A percentile compares a stretch with the other conserved stretches of the same genome.
phyloP scores from a whole-genome alignment of 192 early-diverging fungal genomes.

The Oehlia diaphana region DNA sequence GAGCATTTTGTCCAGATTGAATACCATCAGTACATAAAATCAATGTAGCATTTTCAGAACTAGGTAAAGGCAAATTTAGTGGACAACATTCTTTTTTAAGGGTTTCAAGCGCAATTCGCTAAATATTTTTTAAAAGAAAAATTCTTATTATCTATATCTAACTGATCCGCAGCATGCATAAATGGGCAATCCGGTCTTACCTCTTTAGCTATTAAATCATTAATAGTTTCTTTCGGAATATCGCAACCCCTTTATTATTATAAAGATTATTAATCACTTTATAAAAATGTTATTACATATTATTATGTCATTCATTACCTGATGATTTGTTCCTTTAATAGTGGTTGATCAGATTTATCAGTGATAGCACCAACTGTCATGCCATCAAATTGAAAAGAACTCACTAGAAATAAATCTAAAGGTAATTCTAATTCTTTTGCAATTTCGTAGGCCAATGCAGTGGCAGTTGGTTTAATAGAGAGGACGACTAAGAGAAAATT shows the following conservation, averaged over 20 bases:
- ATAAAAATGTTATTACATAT: too few species aligned
- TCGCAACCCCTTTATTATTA: conserved; percentile 9
- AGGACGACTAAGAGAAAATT: neutral
- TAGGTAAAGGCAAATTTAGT: conserved; percentile 7
- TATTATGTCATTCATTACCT: neutral
- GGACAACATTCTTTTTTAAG: neutral
- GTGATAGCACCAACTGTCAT: conserved; percentile 23
- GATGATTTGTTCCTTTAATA: conserved; percentile 24
- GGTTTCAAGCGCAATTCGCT: neutral
- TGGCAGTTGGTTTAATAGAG: conserved; percentile 14
- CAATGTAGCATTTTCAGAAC: neutral
- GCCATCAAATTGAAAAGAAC: conserved; percentile 1
- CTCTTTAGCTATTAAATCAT: neutral
- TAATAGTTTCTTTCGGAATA: conserved; percentile 8
- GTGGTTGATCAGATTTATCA: neutral
- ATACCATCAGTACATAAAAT: conserved; percentile 26
- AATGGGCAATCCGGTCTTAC: neutral
- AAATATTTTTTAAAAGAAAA: neutral
- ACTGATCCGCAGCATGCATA: too few species aligned
- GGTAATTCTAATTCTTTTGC: conserved; percentile 20
- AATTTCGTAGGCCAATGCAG: neutral
- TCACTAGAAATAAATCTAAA: conserved; percentile 18
- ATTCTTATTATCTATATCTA: neutral
- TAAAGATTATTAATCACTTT: neutral
- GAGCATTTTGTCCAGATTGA: conserved; percentile 25